These are phyloP conservation scores for Guyanaporus albipodus DNA, from an alignment of 768 basidiomycete species.

Conservation along the genomic window DNA sequence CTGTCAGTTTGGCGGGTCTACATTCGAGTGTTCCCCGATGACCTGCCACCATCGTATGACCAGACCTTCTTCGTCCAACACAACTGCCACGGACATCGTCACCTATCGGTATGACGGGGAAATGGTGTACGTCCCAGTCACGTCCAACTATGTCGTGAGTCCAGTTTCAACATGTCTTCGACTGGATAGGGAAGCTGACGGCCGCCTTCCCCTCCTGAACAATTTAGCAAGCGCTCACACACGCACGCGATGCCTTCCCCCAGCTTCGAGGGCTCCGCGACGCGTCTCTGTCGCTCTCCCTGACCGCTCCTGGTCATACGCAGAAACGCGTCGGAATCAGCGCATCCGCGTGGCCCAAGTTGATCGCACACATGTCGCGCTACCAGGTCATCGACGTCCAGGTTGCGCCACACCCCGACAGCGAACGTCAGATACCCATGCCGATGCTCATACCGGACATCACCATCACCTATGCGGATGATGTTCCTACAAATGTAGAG, in stretches of 20 bases:
- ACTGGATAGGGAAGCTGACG: background rate
- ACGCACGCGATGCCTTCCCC: slow-evolving; percentile 48
- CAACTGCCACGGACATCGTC: slow-evolving; percentile 36
- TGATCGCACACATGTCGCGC: slow-evolving; percentile 38
- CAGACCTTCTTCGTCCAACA: background rate
- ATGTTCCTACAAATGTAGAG: slow-evolving; percentile 2
- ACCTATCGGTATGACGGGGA: slow-evolving; percentile 43
- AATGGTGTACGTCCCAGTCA: slow-evolving; percentile 51
- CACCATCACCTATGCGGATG: slow-evolving; percentile 21
- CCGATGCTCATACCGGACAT: slow-evolving; percentile 28
- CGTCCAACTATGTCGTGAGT: slow-evolving; percentile 41
- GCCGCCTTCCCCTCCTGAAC: no score
- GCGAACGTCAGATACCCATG: background rate
- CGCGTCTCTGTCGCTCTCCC: slow-evolving; percentile 43
- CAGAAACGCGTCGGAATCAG: slow-evolving; percentile 45
- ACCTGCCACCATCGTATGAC: background rate
- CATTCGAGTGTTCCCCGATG: no score
- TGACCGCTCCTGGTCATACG: slow-evolving; percentile 33
- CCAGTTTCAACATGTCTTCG: background rate
- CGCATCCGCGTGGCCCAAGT: slow-evolving; percentile 45
- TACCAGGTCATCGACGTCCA: slow-evolving; percentile 48
- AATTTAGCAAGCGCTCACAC: slow-evolving; percentile 45
- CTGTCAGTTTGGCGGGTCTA: no score
- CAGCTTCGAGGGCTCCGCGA: slow-evolving; percentile 36
- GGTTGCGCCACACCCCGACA: slow-evolving; percentile 10